phyloP scores from a whole-genome alignment of 352 stramenopile species.

The Aphanomyces invadans region DNA sequence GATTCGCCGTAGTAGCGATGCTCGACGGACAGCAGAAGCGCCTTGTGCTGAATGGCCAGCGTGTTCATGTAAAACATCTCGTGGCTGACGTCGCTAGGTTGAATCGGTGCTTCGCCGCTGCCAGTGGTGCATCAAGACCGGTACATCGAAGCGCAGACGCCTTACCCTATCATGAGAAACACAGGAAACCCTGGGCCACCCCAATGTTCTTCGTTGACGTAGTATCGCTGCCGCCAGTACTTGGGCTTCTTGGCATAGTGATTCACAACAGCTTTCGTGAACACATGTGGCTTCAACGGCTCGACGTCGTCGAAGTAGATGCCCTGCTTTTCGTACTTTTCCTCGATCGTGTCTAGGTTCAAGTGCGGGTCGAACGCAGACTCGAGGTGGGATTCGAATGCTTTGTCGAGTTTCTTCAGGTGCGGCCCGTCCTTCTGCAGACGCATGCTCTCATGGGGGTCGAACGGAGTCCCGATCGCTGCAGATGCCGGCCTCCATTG shows the following conservation, averaged over 20 bases:
- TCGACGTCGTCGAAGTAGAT: neutral
- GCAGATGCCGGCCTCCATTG: neutral
- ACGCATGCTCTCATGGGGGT: constrained; percentile 3
- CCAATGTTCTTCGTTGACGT: constrained; percentile 84
- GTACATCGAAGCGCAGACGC: too few relatives aligned
- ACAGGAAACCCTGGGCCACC: constrained; percentile 37
- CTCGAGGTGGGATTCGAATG: neutral
- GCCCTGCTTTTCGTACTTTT: neutral
- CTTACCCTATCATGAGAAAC: constrained; percentile 53
- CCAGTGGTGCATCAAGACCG: too few relatives aligned
- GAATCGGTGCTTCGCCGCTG: constrained; percentile 7
- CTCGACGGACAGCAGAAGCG: constrained; percentile 51
- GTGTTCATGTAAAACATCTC: constrained; percentile 17
- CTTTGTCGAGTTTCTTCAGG: neutral
- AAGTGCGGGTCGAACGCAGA: constrained; percentile 4
- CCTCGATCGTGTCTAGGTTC: constrained; percentile 3
- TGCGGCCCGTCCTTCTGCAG: neutral
- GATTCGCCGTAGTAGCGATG: constrained; percentile 78
- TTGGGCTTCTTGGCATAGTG: neutral
- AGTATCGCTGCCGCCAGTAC: constrained; percentile 69
- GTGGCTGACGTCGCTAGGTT: constrained; percentile 1
- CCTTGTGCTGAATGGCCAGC: constrained; percentile 26
- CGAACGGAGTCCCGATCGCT: neutral
- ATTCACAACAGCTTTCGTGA: constrained; percentile 3
- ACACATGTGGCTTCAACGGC: neutral